A percentile compares a stretch with the other conserved stretches of the same genome.
Conservation (phyloP, 208 protist genomes). For the Leishmania turanica region DNA sequence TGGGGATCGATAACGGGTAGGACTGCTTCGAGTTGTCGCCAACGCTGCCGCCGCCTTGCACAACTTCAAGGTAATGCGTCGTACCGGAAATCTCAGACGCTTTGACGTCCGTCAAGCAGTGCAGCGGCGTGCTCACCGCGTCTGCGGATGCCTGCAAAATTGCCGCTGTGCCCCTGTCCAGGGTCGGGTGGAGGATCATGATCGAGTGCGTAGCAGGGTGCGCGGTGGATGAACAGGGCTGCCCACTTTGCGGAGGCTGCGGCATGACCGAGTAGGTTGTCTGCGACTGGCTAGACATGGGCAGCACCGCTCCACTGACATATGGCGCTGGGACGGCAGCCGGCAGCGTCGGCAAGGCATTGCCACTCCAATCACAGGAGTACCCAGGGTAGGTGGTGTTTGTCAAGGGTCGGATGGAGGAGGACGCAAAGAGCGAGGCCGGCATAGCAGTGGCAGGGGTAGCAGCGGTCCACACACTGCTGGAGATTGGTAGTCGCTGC, state of each 20-base stretch:
- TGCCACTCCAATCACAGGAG: background rate
- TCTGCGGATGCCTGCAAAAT: background rate
- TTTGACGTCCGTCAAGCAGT: background rate
- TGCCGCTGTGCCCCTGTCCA: background rate
- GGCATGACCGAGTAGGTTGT: background rate
- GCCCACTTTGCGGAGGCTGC: background rate
- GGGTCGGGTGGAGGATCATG: background rate
- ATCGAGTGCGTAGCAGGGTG: constrained; percentile 5
- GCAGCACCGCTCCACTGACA: background rate
- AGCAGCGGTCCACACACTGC: background rate
- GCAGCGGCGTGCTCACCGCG: no score
- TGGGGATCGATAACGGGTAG: background rate
- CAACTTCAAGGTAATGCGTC: background rate
- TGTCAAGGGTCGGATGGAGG: background rate
- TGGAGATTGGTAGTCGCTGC: background rate
- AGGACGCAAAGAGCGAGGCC: background rate
- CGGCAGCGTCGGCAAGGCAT: background rate
- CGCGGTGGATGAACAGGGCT: background rate
- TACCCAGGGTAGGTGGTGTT: background rate
- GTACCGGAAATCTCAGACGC: background rate
- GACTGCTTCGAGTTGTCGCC: background rate
- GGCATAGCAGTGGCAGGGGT: background rate
- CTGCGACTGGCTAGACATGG: background rate
- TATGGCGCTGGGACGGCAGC: background rate
- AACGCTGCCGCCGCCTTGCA: background rate